phyloP scores from a whole-genome alignment of 1,139 yeast genomes.

The Geotrichum restrictum region DNA sequence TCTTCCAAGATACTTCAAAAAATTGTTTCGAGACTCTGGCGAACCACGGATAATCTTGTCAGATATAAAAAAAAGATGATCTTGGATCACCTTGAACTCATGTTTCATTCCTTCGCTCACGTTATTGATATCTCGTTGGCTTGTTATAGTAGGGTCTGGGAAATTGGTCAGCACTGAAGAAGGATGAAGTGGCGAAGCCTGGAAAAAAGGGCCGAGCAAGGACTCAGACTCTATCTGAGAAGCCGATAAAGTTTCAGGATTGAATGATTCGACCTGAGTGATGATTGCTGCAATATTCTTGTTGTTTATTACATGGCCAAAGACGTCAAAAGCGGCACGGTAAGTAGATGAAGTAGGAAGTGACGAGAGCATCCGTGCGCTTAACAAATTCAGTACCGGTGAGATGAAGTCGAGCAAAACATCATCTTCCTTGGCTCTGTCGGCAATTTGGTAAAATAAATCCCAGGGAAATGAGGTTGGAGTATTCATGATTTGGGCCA shows the following conservation, averaged over 20 bases:
- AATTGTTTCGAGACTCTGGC: slow-evolving; percentile 54
- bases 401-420: slow-evolving; percentile 57
- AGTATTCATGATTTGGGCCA: background rate
- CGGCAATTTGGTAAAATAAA: slow-evolving; percentile 32
- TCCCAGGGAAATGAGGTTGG: slow-evolving; percentile 13
- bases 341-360: slow-evolving; percentile 40
- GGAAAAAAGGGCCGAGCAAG: slow-evolving; percentile 70
- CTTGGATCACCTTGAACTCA: slow-evolving; percentile 24
- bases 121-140: slow-evolving; percentile 4
- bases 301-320: slow-evolving; percentile 57
- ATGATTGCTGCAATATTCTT: slow-evolving; percentile 62
- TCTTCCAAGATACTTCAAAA: slow-evolving; percentile 65
- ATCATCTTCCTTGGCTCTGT: slow-evolving; percentile 63
- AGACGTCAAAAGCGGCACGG: slow-evolving; percentile 49
- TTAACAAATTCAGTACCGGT: slow-evolving; percentile 38
- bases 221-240: slow-evolving; percentile 58
- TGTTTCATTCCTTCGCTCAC: slow-evolving; percentile 5
- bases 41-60: slow-evolving; percentile 80
- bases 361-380: slow-evolving; percentile 24
- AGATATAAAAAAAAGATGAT: slow-evolving; percentile 55
- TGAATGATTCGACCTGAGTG: slow-evolving; percentile 53
- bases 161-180: slow-evolving; percentile 28
- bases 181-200: slow-evolving; percentile 64
- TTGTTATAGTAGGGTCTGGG: slow-evolving; percentile 9
- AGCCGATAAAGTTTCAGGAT: slow-evolving; percentile 41